A percentile compares a stretch with the other conserved stretches of the same genome.
phyloP scores from a whole-genome alignment of 1,284 basidiomycete genomes.

The Cryptococcus sp. region DNA sequence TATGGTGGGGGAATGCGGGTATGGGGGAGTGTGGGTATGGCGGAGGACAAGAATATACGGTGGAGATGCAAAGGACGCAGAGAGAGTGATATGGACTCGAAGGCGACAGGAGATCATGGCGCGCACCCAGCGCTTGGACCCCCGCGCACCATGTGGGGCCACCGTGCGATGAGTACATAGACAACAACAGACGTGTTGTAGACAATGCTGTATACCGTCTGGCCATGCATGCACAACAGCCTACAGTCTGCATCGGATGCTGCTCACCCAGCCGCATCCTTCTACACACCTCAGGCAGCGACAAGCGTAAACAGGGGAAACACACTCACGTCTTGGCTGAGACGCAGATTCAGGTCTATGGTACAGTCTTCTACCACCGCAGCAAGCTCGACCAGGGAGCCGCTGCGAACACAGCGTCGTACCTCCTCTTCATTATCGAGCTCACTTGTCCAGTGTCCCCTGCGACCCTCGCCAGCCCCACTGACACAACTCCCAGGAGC shows the following conservation, averaged over 20 bases:
- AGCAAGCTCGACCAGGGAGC: conserved; percentile 21
- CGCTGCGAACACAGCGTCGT: conserved; percentile 29
- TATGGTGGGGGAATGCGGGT: not conserved
- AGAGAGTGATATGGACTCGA: not conserved
- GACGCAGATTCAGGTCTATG: not conserved
- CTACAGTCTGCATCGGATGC: too few relatives aligned
- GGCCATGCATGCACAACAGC: too few relatives aligned
- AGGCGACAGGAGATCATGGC: too few relatives aligned
- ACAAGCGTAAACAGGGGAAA: too few relatives aligned
- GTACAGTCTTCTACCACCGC: not conserved
- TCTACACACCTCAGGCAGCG: too few relatives aligned
- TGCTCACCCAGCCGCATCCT: too few relatives aligned
- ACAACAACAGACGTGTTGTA: too few relatives aligned
- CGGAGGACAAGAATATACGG: not conserved
- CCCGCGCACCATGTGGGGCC: too few relatives aligned
- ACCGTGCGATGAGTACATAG: too few relatives aligned
- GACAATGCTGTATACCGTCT: too few relatives aligned
- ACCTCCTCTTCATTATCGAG: conserved; percentile 24
- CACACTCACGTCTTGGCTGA: too few relatives aligned
- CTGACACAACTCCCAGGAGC: conserved; percentile 25
- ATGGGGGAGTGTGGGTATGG: not conserved
- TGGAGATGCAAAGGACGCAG: not conserved
- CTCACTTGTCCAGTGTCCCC: conserved; percentile 24
- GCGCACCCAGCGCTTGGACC: too few relatives aligned
- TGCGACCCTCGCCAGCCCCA: conserved; percentile 32